phyloP scores from a whole-genome alignment of 441 rosid genomes.

The Syzygium syzygioides region DNA sequence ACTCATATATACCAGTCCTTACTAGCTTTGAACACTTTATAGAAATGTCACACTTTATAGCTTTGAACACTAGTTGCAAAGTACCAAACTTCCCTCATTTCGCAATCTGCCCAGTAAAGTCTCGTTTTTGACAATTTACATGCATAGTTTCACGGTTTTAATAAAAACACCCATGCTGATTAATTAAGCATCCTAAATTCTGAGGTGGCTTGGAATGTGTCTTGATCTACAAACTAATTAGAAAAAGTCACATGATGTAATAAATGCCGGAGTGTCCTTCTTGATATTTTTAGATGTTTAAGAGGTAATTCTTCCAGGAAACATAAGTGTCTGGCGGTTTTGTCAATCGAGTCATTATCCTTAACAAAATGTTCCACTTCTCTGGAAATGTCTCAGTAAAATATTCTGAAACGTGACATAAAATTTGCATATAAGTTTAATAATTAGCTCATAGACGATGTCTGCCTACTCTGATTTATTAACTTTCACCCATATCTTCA shows the following conservation, averaged over 20 bases:
- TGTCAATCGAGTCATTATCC: neutral
- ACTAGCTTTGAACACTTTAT: neutral
- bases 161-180: neutral
- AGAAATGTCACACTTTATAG: neutral
- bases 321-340: neutral
- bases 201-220: neutral
- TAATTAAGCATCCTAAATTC: neutral
- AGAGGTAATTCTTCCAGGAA: neutral
- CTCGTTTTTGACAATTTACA: neutral
- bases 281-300: neutral
- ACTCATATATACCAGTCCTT: neutral
- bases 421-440: neutral
- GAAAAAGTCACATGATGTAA: neutral
- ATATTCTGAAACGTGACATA: neutral
- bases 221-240: neutral
- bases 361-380: neutral
- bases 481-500: neutral
- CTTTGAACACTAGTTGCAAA: neutral
- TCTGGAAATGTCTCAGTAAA: neutral
- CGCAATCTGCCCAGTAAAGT: neutral
- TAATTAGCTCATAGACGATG: neutral
- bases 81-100: neutral
- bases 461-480: neutral
- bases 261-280: neutral
- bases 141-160: neutral